Base-by-base conservation (phyloP, 805 yeast species). In the Candida sphagnicola region DNA sequence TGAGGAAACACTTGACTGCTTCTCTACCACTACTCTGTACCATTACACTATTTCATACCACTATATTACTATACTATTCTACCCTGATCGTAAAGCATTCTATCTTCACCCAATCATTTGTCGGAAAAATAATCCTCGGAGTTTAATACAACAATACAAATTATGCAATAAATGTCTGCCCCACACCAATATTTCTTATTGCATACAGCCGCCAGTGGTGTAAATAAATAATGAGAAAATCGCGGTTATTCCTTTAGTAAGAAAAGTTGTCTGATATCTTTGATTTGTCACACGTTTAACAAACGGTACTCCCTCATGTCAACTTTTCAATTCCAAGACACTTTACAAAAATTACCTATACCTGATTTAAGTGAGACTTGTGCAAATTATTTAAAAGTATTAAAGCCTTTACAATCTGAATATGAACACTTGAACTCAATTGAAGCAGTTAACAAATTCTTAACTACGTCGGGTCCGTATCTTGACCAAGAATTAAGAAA, bases 381-480 rank as follows among this genome's bases (percentile, higher is more conserved):
- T 50, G 51, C 65, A 14, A 70, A 73, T 48, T 89, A 87, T 54
- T 64, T 89, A 39, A 72, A 72, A 15, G 82, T 78, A 8, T 67
- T 89, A 28, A 75, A 77, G 55, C 96, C 96, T 0, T 66, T 89
- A n/a, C 95, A 86, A 59, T 84, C 88, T 4, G 82, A 79, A 33
- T 65, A 61, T 25, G 95, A 88, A 56, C 84, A 85, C 54, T 59
- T 61, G 37, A 66, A 67, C 30, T 85, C 95, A 1, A 55, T 70
- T 4, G 62, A 57, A 8, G 85, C 86, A 2, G 82, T 85, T 39
- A 59, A 65, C 28, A 51, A 65, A 46, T 80, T 84, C 60, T 56
- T 85, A 41, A 61, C 74, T 25, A 53, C 71, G 61, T 49, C 60
- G 2, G 57, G 88, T 72, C 15, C 78, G 77, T 38, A 67, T 66